phyloP scores from a whole-genome alignment of 345 rosid species.

The Sisymbrium irio region DNA sequence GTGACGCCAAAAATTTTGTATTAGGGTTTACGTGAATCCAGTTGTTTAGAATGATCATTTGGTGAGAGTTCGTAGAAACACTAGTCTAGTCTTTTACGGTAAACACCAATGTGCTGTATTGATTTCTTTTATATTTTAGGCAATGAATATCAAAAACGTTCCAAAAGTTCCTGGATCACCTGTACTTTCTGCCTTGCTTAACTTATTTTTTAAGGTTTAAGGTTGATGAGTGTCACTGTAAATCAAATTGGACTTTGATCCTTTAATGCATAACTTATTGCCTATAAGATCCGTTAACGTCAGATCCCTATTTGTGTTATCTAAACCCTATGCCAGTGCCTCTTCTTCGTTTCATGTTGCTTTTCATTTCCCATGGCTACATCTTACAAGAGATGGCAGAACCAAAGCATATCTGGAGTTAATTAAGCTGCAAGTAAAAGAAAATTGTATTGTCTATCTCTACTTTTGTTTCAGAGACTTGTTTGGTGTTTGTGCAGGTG shows the following conservation, averaged over 20 bases:
- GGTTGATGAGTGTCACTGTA: not conserved
- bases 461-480: not conserved
- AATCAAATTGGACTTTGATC: too few species aligned
- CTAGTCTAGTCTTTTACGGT: too few species aligned
- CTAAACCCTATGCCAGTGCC: not conserved
- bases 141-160: conserved; percentile 4
- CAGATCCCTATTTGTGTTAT: not conserved
- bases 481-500: conserved; percentile 47
- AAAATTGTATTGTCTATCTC: not conserved
- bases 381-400: too few species aligned
- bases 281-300: too few species aligned
- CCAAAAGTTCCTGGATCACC: conserved; percentile 19
- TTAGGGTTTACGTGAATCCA: too few species aligned
- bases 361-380: not conserved
- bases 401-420: too few species aligned
- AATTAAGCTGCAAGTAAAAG: not conserved
- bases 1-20: too few species aligned
- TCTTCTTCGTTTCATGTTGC: not conserved
- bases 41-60: too few species aligned
- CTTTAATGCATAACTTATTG: too few species aligned
- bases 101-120: not conserved
- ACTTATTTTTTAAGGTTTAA: too few species aligned
- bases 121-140: not conserved
- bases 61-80: too few species aligned
- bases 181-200: not conserved